Percentiles rank a stretch among this genome's conserved stretches.
Evolutionary conservation across 2,329 filamentous ascomycete genomes (phyloP).

Genomic region (Fusarium stilboides): DNA sequence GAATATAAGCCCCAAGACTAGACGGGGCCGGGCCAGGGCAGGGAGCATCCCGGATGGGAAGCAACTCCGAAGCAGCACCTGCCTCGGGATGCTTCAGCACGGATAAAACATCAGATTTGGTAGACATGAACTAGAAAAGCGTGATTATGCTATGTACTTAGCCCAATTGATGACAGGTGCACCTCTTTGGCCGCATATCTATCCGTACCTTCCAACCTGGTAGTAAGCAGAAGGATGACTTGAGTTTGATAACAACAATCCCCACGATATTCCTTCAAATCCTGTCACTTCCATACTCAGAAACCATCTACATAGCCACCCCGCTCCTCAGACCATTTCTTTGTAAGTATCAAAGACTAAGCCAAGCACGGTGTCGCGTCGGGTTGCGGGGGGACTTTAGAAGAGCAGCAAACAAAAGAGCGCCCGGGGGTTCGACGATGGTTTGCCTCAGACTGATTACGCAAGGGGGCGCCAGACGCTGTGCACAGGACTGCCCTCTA

Average conservation of each 20-base stretch:
- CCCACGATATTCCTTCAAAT: constrained; percentile 17
- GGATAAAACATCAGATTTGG: constrained; percentile 31
- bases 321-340: constrained; percentile 18
- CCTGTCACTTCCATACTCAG: constrained; percentile 8
- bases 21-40: constrained; percentile 38
- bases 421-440: constrained; percentile 20
- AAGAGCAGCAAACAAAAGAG: constrained; percentile 12
- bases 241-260: constrained; percentile 1
- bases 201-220: neutral
- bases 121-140: constrained; percentile 12
- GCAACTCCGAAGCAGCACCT: constrained; percentile 41
- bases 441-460: constrained; percentile 37
- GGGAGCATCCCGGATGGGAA: constrained; percentile 42
- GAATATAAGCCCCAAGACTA: constrained; percentile 17
- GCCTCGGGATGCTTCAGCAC: constrained; percentile 37
- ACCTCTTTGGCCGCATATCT: constrained; percentile 5
- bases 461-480: constrained; percentile 24
- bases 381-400: constrained; percentile 4
- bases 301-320: constrained; percentile 1
- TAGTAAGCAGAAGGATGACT: neutral
- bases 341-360: constrained; percentile 23
- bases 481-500: constrained; percentile 24
- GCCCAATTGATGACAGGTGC: neutral
- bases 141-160: neutral
- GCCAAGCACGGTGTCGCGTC: constrained; percentile 12